These are phyloP conservation scores for Pezizomycotina sp. DNA, from an alignment of 2,329 filamentous ascomycete genomes.

Conservation along the genomic window DNA sequence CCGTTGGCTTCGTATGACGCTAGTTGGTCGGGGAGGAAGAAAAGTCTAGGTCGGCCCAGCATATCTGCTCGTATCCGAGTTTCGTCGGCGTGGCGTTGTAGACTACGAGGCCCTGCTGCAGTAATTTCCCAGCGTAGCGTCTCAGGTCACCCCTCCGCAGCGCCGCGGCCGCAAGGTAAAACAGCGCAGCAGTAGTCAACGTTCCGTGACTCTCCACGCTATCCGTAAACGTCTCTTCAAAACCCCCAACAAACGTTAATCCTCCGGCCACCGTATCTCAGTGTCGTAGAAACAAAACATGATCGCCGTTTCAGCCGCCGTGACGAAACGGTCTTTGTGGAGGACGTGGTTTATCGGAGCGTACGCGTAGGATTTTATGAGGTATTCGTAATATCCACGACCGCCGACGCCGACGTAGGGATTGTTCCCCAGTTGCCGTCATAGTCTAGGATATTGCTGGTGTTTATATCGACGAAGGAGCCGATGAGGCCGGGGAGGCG, in stretches of 20 bases:
- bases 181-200: constrained; percentile 36
- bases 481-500: constrained; percentile 66
- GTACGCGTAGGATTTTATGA: constrained; percentile 83
- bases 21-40: constrained; percentile 33
- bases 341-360: constrained; percentile 38
- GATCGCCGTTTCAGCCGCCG: neutral
- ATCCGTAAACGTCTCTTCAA: constrained; percentile 56
- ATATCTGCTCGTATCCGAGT: constrained; percentile 62
- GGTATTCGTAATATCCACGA: constrained; percentile 76
- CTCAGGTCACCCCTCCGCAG: constrained; percentile 74
- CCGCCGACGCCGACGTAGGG: constrained; percentile 54
- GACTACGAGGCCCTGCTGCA: constrained; percentile 57
- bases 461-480: constrained; percentile 44
- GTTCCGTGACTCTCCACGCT: constrained; percentile 36
- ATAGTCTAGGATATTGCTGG: constrained; percentile 50
- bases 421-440: constrained; percentile 64
- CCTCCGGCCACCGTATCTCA: neutral
- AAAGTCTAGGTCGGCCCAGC: constrained; percentile 45
- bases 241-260: constrained; percentile 48
- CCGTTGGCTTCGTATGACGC: constrained; percentile 50
- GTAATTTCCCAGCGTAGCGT: constrained; percentile 47
- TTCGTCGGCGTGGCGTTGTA: constrained; percentile 49
- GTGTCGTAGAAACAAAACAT: neutral
- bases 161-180: constrained; percentile 66
- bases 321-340: neutral